Evolutionary conservation across 2,329 filamentous ascomycete species (phyloP).

Genomic region (Aureobasidium sp.): DNA sequence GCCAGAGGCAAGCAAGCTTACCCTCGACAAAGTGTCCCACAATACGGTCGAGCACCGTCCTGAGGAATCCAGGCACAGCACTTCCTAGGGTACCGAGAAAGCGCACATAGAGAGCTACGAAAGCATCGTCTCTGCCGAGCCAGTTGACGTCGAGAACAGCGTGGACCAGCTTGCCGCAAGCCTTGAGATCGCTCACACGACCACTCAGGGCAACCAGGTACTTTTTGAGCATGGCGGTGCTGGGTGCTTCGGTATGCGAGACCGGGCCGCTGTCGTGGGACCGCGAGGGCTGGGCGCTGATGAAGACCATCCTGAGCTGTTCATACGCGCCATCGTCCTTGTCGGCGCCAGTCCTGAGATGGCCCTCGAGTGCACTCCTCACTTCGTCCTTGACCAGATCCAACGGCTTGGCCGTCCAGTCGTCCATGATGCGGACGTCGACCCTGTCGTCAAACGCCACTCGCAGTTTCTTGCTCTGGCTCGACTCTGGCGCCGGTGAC

Average conservation of each 20-base stretch:
- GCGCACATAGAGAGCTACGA: constrained; percentile 47
- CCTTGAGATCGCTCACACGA: constrained; percentile 47
- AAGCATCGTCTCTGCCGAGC: constrained; percentile 52
- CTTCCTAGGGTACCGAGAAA: constrained; percentile 61
- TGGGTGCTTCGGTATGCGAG: constrained; percentile 35
- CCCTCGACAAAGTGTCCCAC: constrained; percentile 63
- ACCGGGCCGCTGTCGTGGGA: constrained; percentile 17
- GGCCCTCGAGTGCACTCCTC: constrained; percentile 37
- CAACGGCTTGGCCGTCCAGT: constrained; percentile 43
- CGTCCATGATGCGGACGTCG: constrained; percentile 37
- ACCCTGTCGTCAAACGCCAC: constrained; percentile 42
- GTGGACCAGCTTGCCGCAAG: constrained; percentile 49
- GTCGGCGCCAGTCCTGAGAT: constrained; percentile 30
- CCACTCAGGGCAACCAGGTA: constrained; percentile 51
- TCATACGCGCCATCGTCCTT: constrained; percentile 50
- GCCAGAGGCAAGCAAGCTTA: constrained; percentile 29
- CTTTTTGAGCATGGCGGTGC: constrained; percentile 44
- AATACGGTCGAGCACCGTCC: constrained; percentile 67
- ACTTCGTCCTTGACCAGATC: constrained; percentile 54
- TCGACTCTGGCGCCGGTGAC: constrained; percentile 25
- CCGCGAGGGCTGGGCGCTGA: constrained; percentile 34
- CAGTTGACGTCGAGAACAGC: constrained; percentile 51
- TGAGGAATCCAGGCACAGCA: constrained; percentile 70
- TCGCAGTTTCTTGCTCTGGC: constrained; percentile 35
- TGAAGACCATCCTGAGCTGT: constrained; percentile 45